These are phyloP conservation scores for Amniculicola lignicola DNA, from an alignment of 495 filamentous ascomycete genomes.

Conservation along the genomic window DNA sequence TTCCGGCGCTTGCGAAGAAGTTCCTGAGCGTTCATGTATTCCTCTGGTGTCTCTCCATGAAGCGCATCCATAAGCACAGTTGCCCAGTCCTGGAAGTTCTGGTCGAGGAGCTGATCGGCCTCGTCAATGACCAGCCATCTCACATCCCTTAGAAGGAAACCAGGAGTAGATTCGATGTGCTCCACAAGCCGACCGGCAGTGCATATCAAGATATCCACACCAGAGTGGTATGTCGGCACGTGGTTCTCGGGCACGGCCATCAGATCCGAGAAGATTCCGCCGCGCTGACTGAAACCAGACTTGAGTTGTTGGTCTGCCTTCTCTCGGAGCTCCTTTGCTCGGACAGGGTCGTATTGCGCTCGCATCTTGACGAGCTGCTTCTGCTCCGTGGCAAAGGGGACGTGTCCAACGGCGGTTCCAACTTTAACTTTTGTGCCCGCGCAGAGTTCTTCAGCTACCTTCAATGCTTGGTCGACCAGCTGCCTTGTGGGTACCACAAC, in stretches of 20 bases:
- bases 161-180: constrained; percentile 76
- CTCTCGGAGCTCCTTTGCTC: constrained; percentile 42
- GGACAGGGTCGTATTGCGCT: constrained; percentile 58
- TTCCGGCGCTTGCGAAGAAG: constrained; percentile 51
- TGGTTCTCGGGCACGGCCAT: constrained; percentile 53
- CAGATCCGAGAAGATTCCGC: constrained; percentile 47
- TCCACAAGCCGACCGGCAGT: constrained; percentile 92
- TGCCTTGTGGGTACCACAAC: constrained; percentile 89
- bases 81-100: constrained; percentile 92
- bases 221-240: constrained; percentile 59
- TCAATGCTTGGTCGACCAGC: constrained; percentile 76
- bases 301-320: constrained; percentile 31
- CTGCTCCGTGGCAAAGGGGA: constrained; percentile 73
- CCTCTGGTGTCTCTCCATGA: constrained; percentile 39
- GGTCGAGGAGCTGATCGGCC: constrained; percentile 84
- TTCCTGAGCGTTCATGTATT: constrained; percentile 33
- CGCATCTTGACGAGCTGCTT: constrained; percentile 58
- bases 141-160: constrained; percentile 70
- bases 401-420: constrained; percentile 76
- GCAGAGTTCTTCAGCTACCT: constrained; percentile 66
- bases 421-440: constrained; percentile 65
- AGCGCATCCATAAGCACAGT: constrained; percentile 66
- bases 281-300: constrained; percentile 40
- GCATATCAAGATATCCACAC: constrained; percentile 84
- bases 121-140: constrained; percentile 92